A percentile compares a stretch with the other conserved stretches of the same genome.
Evolutionary conservation across 768 basidiomycete genomes (phyloP).

Genomic region (Phaffia australis): DNA sequence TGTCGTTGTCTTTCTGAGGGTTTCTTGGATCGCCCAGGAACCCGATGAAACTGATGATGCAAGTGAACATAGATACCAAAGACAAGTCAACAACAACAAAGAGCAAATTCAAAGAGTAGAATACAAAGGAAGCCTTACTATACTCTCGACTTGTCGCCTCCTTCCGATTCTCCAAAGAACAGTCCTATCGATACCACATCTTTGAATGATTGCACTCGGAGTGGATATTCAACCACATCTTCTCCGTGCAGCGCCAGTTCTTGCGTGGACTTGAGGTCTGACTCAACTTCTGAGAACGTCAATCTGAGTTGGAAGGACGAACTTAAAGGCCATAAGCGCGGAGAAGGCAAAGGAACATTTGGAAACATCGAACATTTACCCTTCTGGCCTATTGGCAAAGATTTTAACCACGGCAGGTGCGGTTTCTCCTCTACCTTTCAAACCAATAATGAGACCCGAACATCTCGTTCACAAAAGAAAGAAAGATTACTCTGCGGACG

Average conservation of each 20-base stretch:
- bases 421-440: slow-evolving; percentile 16
- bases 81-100: no score
- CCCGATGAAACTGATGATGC: slow-evolving; percentile 14
- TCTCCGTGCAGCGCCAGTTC: slow-evolving; percentile 22
- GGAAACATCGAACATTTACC: neutral
- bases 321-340: neutral
- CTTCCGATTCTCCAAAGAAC: slow-evolving; percentile 19
- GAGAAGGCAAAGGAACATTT: neutral
- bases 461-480: neutral
- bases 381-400: slow-evolving; percentile 19
- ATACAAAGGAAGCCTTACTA: slow-evolving; percentile 9
- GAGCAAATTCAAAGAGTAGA: neutral
- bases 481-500: neutral
- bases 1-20: slow-evolving; percentile 22
- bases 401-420: slow-evolving; percentile 13
- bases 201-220: slow-evolving; percentile 21
- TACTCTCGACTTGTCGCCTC: slow-evolving; percentile 19
- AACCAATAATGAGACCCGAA: no score
- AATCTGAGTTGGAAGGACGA: slow-evolving; percentile 15
- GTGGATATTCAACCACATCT: slow-evolving; percentile 22
- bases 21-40: slow-evolving; percentile 25
- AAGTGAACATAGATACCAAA: neutral
- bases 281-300: neutral
- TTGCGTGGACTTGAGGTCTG: slow-evolving; percentile 22
- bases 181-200: slow-evolving; percentile 23